Evolutionary conservation across 1,284 basidiomycete species (phyloP), one percentile per base, ranked within the genome.

Genomic region (Mycocalia duriaeana): DNA sequence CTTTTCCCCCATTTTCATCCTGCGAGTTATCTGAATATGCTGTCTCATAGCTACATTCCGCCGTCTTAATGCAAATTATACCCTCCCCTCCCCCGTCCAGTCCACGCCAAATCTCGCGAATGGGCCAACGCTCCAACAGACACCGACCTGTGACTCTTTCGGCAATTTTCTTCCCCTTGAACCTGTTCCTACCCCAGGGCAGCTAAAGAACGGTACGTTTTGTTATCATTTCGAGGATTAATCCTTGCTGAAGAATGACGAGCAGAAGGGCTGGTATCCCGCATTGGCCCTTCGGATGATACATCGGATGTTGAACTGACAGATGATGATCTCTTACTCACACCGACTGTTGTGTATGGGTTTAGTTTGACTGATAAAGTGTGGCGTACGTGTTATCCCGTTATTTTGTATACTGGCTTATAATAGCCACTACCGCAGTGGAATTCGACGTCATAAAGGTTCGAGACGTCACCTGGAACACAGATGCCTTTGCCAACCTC

Each of bases 361-460:
- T 84, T 82, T 60, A 79, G 76, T 57, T 63, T 82, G 28, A 54
- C 65, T 2, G 79, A 81, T 54, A 81, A 82, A 55, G 56, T 74
- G 7, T 83, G 81, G 81, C 60, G 80, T 79, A 57, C 48, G 76
- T 68, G 2, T 22, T n/a, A 34, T 46, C 46, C 20, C 28, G 16
- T 3, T 13, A 11, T 26, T 28, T 20, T 26, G 20, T 38, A 16
- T 16, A 38, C 38, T 39, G 19, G n/a, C 6, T 45, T 25, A 18
- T 46, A 42, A 34, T 28, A 42, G 22, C 13, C 19, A 19, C 20
- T 16, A n/a, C 11, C 37, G 18, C 49, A 81, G 78, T 80, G 45
- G 77, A 80, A 57, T 77, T 81, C 57, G 72, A 75, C 50, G 69
- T 81, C 5, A 71, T 75, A 42, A 68, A 73, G 45, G 61, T 82